Conservation (phyloP, 495 filamentous ascomycete genomes). For the Cercophora scortea region DNA sequence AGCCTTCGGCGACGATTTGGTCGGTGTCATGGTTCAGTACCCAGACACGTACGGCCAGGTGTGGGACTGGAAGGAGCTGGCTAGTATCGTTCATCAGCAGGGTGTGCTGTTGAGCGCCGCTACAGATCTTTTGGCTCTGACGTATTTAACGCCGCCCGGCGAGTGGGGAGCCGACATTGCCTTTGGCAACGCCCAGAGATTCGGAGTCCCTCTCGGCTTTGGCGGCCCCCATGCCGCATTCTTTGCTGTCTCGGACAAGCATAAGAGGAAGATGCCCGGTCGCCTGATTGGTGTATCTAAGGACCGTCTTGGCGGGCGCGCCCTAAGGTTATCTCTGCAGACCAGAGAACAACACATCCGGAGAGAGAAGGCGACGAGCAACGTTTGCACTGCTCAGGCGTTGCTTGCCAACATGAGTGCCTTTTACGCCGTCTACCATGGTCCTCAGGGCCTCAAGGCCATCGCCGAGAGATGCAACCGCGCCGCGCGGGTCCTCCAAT, state of each 20-base stretch:
- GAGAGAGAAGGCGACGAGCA: slow-evolving; percentile 96
- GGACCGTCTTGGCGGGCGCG: slow-evolving; percentile 75
- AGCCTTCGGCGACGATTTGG: slow-evolving; percentile 70
- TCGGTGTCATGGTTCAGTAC: slow-evolving; percentile 92
- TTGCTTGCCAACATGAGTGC: slow-evolving; percentile 95
- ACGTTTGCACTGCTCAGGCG: slow-evolving; percentile 96
- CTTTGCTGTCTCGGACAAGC: slow-evolving; percentile 86
- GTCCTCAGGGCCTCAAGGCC: slow-evolving; percentile 71
- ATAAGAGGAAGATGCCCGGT: slow-evolving; percentile 94
- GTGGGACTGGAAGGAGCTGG: slow-evolving; percentile 63
- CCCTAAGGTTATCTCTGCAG: slow-evolving; percentile 84
- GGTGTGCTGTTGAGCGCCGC: slow-evolving; percentile 82
- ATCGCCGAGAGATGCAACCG: slow-evolving; percentile 76
- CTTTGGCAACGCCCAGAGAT: slow-evolving; percentile 89
- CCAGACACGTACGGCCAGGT: slow-evolving; percentile 85
- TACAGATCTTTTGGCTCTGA: slow-evolving; percentile 87
- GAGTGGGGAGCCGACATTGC: slow-evolving; percentile 97
- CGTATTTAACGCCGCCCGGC: slow-evolving; percentile 81
- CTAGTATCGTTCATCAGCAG: slow-evolving; percentile 69
- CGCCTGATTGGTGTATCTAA: slow-evolving; percentile 90
- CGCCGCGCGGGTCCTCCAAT: slow-evolving; percentile 61
- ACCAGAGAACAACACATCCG: slow-evolving; percentile 97
- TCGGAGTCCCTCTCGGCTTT: slow-evolving; percentile 90
- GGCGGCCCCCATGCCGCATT: slow-evolving; percentile 97
- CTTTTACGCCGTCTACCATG: slow-evolving; percentile 97